Base-by-base conservation (phyloP, 108 stramenopile genomes). In the Pseudonitzschia multiseries region DNA sequence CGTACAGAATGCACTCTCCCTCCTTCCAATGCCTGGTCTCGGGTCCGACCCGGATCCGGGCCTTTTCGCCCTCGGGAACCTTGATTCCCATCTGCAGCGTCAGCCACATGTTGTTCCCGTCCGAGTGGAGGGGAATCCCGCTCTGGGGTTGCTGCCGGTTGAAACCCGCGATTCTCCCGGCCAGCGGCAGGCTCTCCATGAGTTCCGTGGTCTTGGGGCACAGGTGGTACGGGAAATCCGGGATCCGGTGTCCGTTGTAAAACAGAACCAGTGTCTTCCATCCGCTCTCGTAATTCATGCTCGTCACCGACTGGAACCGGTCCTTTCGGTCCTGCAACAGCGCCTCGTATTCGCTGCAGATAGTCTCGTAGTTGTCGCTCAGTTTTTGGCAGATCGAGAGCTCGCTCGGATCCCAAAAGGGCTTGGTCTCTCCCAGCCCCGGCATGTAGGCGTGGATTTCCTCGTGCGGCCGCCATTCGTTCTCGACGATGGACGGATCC, bases 31-130 rank as follows among this genome's bases (percentile, higher is more conserved):
- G 68, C 40, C 82, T 79, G 28, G 84, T 90, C 67, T 90, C 89
- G 13, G 87, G 87, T 20, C 90, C 93, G 12, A 91, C 90, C 18
- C 85, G 86, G 72, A 94, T 94, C 68, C 80, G 79, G 28, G 91
- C 89, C 33, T 79, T 75, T 43, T 76, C 65, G 5, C 69, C 70
- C 57, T 75, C 71, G 70, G 71, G 86, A 15, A 88, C 82, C 32
- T 80, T 69, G 52, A 94, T 76, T 5, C 90, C 89, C 89, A 92
- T 90, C 77, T 94, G 93, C 56, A 87, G 84, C 14, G 93, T 94
- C 2, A 94, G 73, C 93, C 93, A 94, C 93, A 94, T 94, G 65
- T 94, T 94, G 69, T 94, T 94, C 22, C 93, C 93, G 70, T 94
- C 93, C 36, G 75, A 86, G 57, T 94, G 93, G 15, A 84, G 65